phyloP scores from a whole-genome alignment of 179 eudicot species.

The Silene vulgaris region DNA sequence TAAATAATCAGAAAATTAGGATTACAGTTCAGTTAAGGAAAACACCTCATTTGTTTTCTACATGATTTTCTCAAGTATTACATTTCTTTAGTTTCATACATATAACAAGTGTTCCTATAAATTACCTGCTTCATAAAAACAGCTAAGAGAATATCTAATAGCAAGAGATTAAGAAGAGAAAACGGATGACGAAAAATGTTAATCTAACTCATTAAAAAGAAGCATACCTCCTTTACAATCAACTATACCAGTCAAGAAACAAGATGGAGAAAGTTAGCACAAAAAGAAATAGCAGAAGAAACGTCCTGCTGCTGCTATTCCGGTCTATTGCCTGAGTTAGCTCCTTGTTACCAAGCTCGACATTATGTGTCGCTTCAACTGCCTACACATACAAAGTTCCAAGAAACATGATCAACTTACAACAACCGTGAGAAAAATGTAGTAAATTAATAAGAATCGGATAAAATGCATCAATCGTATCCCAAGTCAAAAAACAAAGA shows the following conservation, averaged over 20 bases:
- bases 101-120: neutral
- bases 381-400: slow-evolving; percentile 43
- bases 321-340: slow-evolving; percentile 76
- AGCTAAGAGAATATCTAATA: neutral
- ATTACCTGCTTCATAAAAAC: neutral
- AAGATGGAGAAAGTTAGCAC: slow-evolving; percentile 69
- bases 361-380: slow-evolving; percentile 79
- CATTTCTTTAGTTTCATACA: slow-evolving; percentile 5
- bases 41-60: neutral
- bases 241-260: slow-evolving; percentile 84
- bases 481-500: no score
- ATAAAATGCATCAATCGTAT: no score
- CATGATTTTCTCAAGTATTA: neutral
- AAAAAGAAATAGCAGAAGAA: slow-evolving; percentile 66
- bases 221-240: slow-evolving; percentile 19
- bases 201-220: neutral
- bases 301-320: slow-evolving; percentile 86
- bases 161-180: neutral
- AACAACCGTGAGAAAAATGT: no score
- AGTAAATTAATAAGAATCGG: no score
- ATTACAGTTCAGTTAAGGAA: neutral
- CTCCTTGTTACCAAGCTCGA: slow-evolving; percentile 86
- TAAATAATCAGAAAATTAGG: neutral
- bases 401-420: neutral
- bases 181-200: neutral